Evolutionary conservation across 2,329 filamentous ascomycete species (phyloP), one percentile per base, ranked within the genome.

Genomic region (Zasmidium citrigriseum): DNA sequence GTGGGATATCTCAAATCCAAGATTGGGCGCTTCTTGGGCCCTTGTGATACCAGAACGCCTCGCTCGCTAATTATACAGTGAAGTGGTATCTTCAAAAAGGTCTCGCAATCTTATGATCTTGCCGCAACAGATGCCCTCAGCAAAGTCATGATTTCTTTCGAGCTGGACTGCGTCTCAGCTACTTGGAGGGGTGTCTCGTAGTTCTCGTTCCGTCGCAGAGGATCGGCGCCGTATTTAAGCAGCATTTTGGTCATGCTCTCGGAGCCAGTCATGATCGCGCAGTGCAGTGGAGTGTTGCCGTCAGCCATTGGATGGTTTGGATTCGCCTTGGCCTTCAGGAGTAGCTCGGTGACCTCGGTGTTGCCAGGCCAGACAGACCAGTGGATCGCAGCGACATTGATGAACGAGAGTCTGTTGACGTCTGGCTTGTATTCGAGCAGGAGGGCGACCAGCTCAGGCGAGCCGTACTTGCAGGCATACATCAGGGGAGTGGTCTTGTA

Each of bases 401-500:
- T 71, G 62, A 71, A 71, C 5, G 66, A 67, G 10, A 58, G 27
- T 24, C 60, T 60, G 46, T 59, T 50, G n/a, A 72, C 61, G 29
- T 70, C 60, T 1, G 70, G 71, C 11, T 58, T 50, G 58, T 68
- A 64, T 18, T 60, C 58, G 2, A 73, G 64, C 5, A 72, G 46
- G 2, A 72, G 62, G 9, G 58, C 50, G 24, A 72, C 59, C 34
- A 72, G 60, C 1, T 64, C 61, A 1, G 55, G 52, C 1, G 64
- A 67, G 16, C 60, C 65, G 55, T 72, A 68, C 44, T 70, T 70
- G 49, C 62, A 67, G 11, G 71, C 70, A 65, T 72, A 72, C 71
- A 73, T 73, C 22, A 70, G 57, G 1, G 70, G 67, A 1, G 70
- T 70, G 18, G 66, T 64, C 27, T 70, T 70, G 61, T 70, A 73